A percentile compares a stretch with the other conserved stretches of the same genome.
Conservation (phyloP, 805 yeast species). For the Sugiyamaella boreocaroliniensis region DNA sequence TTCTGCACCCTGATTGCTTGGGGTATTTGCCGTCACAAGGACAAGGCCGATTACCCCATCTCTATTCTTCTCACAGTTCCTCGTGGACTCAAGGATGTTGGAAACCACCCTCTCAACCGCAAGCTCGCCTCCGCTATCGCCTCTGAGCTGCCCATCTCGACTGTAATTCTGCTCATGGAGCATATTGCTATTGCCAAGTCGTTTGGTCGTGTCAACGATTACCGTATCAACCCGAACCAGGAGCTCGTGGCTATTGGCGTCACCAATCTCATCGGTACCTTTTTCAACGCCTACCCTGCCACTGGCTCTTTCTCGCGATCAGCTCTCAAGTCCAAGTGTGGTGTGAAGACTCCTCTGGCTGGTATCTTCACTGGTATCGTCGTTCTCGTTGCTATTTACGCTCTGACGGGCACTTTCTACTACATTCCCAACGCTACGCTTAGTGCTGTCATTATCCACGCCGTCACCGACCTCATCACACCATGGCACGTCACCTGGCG, state of each 20-base stretch:
- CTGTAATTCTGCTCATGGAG: conserved; percentile 74
- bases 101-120: conserved; percentile 58
- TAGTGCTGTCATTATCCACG: conserved; percentile 85
- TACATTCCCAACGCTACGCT: conserved; percentile 87
- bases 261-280: conserved; percentile 83
- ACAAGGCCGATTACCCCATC: conserved; percentile 40
- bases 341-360: conserved; percentile 89
- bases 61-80: conserved; percentile 73
- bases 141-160: conserved; percentile 77
- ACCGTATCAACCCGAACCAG: conserved; percentile 87
- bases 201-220: conserved; percentile 86
- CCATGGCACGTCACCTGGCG: conserved; percentile 41
- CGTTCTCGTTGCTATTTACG: conserved; percentile 79
- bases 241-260: conserved; percentile 92
- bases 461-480: conserved; percentile 79
- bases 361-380: conserved; percentile 87
- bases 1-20: conserved; percentile 79
- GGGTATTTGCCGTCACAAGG: conserved; percentile 55
- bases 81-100: conserved; percentile 70
- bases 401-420: conserved; percentile 74
- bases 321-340: conserved; percentile 90
- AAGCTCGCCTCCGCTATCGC: conserved; percentile 58
- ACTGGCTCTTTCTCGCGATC: conserved; percentile 95
- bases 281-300: conserved; percentile 90
- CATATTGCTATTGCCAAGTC: conserved; percentile 93